Conservation (phyloP, 331 rosid species). For the Erythrophleum ivorense region DNA sequence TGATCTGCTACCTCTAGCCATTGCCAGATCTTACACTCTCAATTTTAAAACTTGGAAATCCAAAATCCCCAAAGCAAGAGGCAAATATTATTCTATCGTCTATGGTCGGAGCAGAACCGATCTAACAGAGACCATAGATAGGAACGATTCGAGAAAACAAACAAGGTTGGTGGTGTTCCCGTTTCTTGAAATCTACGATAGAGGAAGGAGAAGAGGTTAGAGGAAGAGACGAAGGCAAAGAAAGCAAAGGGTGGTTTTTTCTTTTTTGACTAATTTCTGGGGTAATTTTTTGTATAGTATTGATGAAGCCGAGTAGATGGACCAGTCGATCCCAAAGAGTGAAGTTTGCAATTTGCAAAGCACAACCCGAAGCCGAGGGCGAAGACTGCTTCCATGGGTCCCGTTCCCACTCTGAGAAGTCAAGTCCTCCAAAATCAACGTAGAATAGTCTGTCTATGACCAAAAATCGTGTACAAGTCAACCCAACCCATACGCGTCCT, state of each 20-base stretch:
- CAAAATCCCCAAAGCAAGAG: background rate
- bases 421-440: background rate
- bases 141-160: constrained; percentile 21
- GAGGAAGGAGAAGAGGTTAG: constrained; percentile 4
- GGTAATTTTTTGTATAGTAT: background rate
- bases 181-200: constrained; percentile 46
- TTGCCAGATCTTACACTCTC: constrained; percentile 34
- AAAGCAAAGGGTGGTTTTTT: background rate
- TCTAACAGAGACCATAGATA: constrained; percentile 15
- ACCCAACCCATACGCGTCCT: background rate
- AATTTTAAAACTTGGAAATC: background rate
- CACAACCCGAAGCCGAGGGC: background rate
- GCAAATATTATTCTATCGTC: background rate
- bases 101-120: background rate
- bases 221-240: background rate
- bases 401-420: background rate
- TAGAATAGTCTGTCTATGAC: background rate
- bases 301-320: background rate
- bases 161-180: constrained; percentile 2
- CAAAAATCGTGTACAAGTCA: background rate
- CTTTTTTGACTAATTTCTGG: background rate
- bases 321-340: background rate
- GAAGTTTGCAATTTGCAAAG: background rate
- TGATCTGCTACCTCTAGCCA: constrained; percentile 83
- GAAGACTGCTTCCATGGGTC: background rate